A percentile compares a stretch with the other conserved stretches of the same genome.
These are phyloP conservation scores for Claviceps africana DNA, from an alignment of 2,329 filamentous ascomycete genomes.

Conservation along the genomic window DNA sequence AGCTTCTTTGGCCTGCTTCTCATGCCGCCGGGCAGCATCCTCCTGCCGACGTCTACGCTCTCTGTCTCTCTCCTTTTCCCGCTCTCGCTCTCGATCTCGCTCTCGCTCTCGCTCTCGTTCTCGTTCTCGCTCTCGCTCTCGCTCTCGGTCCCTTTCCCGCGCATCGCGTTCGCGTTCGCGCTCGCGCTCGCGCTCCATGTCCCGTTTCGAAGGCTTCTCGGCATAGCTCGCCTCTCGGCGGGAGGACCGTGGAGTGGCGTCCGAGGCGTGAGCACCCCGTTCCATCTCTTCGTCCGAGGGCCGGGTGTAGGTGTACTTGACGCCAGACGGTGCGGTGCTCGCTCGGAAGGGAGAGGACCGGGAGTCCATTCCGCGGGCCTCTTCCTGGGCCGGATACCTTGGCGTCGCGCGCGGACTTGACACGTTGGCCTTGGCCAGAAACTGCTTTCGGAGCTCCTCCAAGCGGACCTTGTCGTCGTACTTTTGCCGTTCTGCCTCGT, in stretches of 20 bases:
- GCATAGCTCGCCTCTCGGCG: constrained; percentile 35
- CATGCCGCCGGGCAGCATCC: constrained; percentile 15
- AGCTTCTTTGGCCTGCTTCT: constrained; percentile 20
- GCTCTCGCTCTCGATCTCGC: background rate
- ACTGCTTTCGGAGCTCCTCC: constrained; percentile 47
- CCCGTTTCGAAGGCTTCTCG: constrained; percentile 30
- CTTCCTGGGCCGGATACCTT: constrained; percentile 15
- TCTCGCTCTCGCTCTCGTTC: constrained; percentile 3
- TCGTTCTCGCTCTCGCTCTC: constrained; percentile 6
- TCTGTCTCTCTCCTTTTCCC: constrained; percentile 9
- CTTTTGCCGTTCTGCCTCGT: constrained; percentile 55
- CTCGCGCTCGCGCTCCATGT: constrained; percentile 26
- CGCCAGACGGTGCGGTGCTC: constrained; percentile 18
- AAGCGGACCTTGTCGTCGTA: constrained; percentile 68
- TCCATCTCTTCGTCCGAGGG: constrained; percentile 36
- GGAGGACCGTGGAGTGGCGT: constrained; percentile 24
- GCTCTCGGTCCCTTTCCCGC: no score
- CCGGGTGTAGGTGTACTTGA: constrained; percentile 22
- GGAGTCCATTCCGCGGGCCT: constrained; percentile 2
- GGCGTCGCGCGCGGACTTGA: constrained; percentile 30
- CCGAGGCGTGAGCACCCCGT: constrained; percentile 25
- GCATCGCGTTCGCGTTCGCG: constrained; percentile 11
- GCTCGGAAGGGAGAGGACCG: constrained; percentile 27
- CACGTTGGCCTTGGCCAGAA: constrained; percentile 28
- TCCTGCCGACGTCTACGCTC: constrained; percentile 12